Conservation (phyloP, 805 yeast species). For the Candida boidinii region DNA sequence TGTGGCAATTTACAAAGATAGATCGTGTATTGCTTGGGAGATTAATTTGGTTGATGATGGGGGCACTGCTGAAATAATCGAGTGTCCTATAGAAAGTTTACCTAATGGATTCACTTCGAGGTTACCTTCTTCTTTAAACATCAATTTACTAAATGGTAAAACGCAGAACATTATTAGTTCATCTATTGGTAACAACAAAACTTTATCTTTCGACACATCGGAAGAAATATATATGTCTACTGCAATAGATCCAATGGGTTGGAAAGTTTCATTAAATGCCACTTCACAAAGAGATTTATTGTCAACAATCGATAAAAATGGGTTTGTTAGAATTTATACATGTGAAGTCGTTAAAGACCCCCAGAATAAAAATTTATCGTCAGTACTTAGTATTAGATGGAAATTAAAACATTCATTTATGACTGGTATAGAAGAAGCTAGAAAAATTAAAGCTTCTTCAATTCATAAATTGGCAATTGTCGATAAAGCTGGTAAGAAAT, state of each 20-base stretch:
- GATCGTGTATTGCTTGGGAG: constrained; percentile 32
- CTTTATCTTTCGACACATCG: not conserved
- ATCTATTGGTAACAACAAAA: not conserved
- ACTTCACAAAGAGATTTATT: constrained; percentile 35
- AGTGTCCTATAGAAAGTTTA: constrained; percentile 25
- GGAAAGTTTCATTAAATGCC: constrained; percentile 25
- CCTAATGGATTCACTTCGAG: too few relatives aligned
- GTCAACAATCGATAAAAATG: constrained; percentile 47
- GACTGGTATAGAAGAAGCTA: constrained; percentile 47
- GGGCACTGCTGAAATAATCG: constrained; percentile 14
- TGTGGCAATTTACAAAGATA: constrained; percentile 39
- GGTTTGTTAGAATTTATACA: constrained; percentile 42
- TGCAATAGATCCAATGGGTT: constrained; percentile 62
- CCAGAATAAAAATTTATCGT: constrained; percentile 24
- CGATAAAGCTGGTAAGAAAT: constrained; percentile 36
- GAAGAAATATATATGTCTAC: constrained; percentile 22
- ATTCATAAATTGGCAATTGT: constrained; percentile 69
- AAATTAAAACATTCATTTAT: constrained; percentile 35
- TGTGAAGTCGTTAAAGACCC: too few relatives aligned
- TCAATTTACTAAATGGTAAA: too few relatives aligned
- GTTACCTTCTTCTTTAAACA: too few relatives aligned
- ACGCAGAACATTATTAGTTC: too few relatives aligned
- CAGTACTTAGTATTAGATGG: constrained; percentile 38
- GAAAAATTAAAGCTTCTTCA: constrained; percentile 64
- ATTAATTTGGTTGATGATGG: constrained; percentile 11